phyloP scores from a whole-genome alignment of 164 flowering plant genomes.

The Vitis rotundifolia region DNA sequence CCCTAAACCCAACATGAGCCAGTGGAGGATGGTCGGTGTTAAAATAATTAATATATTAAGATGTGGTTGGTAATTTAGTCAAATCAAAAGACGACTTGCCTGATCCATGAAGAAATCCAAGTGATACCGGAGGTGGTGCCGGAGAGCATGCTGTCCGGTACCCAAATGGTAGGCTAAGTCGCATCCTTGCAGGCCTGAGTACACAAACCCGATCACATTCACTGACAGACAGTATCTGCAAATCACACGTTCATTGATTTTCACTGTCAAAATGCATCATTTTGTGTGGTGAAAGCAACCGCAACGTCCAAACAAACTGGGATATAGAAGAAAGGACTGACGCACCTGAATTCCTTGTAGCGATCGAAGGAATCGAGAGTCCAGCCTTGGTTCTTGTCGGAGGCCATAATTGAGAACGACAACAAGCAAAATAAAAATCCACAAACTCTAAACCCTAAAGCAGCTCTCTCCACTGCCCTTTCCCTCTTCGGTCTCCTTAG shows the following conservation, averaged over 20 bases:
- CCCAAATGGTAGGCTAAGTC: constrained; percentile 28
- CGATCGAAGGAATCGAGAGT: constrained; percentile 50
- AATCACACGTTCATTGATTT: neutral
- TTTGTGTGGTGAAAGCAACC: too few species aligned
- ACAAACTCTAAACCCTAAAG: constrained; percentile 40
- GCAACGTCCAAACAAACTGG: too few species aligned
- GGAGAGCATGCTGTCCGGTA: constrained; percentile 27
- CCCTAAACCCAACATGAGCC: too few species aligned
- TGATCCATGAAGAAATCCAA: constrained; percentile 60
- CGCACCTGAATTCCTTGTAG: constrained; percentile 56
- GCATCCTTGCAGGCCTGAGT: constrained; percentile 44
- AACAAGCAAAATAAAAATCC: constrained; percentile 45
- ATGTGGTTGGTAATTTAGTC: too few species aligned
- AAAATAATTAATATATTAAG: too few species aligned
- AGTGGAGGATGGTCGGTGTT: too few species aligned
- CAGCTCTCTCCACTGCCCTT: constrained; percentile 27
- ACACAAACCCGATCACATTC: constrained; percentile 51
- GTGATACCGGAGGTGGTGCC: constrained; percentile 22
- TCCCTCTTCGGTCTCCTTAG: constrained; percentile 25
- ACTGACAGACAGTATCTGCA: constrained; percentile 59
- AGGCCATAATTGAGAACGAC: constrained; percentile 58
- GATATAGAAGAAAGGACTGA: neutral
- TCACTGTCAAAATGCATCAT: too few species aligned
- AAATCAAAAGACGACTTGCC: constrained; percentile 25
- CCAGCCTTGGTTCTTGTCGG: constrained; percentile 55